Conservation (phyloP, 1,139 yeast genomes). For the Sugiyamaella xylanicola region DNA sequence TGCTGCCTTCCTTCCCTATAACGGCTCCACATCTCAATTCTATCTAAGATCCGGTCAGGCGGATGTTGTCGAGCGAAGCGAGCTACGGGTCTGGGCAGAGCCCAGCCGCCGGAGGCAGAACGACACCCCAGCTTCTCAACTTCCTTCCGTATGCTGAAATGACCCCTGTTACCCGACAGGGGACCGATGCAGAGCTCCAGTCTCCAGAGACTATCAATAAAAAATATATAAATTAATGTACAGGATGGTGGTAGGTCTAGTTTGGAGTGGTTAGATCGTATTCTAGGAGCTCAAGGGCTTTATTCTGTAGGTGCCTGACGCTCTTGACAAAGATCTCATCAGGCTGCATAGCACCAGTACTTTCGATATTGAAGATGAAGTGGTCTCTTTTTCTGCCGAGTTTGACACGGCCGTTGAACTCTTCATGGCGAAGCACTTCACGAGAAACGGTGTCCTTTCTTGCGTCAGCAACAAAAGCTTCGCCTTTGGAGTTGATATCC, state of each 20-base stretch:
- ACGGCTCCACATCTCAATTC: too few relatives aligned
- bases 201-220: too few relatives aligned
- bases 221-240: constrained; percentile 14
- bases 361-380: constrained; percentile 90
- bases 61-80: too few relatives aligned
- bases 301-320: constrained; percentile 78
- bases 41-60: too few relatives aligned
- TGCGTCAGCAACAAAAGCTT: constrained; percentile 82
- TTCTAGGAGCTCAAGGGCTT: constrained; percentile 69
- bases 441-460: constrained; percentile 95
- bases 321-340: constrained; percentile 93
- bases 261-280: constrained; percentile 24
- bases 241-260: background rate
- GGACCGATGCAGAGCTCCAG: too few relatives aligned
- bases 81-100: too few relatives aligned
- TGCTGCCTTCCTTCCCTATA: too few relatives aligned
- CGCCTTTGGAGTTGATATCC: constrained; percentile 66
- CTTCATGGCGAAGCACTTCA: constrained; percentile 91
- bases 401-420: constrained; percentile 84
- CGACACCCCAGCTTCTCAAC: too few relatives aligned
- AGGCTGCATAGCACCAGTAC: constrained; percentile 96
- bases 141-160: too few relatives aligned
- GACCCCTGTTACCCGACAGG: too few relatives aligned
- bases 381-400: constrained; percentile 91
- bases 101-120: too few relatives aligned